Base-by-base conservation (phyloP, 257 asterid genomes). In the Solanum megistacrolobum region DNA sequence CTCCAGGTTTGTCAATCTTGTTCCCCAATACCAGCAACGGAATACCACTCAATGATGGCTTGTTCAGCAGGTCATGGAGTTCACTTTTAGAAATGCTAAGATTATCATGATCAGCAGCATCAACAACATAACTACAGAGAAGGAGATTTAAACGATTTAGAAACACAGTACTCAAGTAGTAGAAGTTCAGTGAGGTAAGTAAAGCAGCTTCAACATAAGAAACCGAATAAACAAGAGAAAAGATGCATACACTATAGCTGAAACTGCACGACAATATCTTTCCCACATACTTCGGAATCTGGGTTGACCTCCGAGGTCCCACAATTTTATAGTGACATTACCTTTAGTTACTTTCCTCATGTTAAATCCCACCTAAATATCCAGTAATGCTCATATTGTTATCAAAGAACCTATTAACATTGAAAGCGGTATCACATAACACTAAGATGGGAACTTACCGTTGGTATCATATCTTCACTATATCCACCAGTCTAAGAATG, bases 281-380 rank as follows among this genome's bases (percentile, higher is more conserved):
- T 97, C 99, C 99, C 99, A 96, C 98, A 96, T 94, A 84, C 98
- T 97, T 83, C 98, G 90, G 88, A 96, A 95, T 92, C 99, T 95
- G 75, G 99, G 99, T 91, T 96, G 99, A 90, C 99, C 99, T 74
- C 99, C 99, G 93, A 97, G 98, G 90, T 97, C 99, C 99, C 99
- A 97, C 90, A 97, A 89, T 92, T 96, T 97, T 85, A 96, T 97
- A 34, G 99, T 97, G 86, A 97, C 99, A 91, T 95, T 97, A 78
- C 99, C 99, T 92, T 97, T 97, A 39, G 98, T 94, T 88, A 97
- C 98, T 92, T 97, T 97, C 43, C 96, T 93, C 99, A 96, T 97
- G 88, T 97, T 97, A 87, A 97, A 97, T 88, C 99, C 98, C 62
- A 97, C 99, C 98, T 97, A 93, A 88, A 91, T 82, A 73, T 39